These are phyloP conservation scores for Mrakia gelida DNA, from an alignment of 768 basidiomycete genomes.

Conservation along the genomic window DNA sequence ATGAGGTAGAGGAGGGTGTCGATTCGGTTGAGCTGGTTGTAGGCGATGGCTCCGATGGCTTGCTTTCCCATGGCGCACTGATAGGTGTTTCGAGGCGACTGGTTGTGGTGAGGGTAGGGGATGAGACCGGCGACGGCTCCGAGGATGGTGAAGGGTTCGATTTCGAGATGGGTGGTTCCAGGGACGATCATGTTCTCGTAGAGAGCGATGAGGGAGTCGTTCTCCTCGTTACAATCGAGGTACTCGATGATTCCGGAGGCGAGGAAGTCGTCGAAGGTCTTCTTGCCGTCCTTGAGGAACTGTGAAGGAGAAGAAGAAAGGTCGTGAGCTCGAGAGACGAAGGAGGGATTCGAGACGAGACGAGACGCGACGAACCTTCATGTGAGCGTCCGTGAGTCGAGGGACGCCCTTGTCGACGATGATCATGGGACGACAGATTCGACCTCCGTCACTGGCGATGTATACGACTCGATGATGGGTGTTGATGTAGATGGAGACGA, in stretches of 20 bases:
- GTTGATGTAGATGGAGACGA: constrained; percentile 93
- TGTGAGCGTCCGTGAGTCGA: constrained; percentile 73
- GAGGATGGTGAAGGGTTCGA: constrained; percentile 95
- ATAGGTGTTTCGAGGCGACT: constrained; percentile 98
- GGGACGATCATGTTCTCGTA: constrained; percentile 82
- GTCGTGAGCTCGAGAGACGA: neutral
- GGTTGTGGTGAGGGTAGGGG: constrained; percentile 98
- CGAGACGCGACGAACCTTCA: constrained; percentile 55
- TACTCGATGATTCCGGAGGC: constrained; percentile 91
- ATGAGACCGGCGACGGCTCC: constrained; percentile 98
- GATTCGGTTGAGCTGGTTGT: constrained; percentile 95
- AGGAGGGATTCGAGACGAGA: neutral
- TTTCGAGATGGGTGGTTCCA: constrained; percentile 89
- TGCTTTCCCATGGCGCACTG: constrained; percentile 99
- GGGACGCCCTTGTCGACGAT: constrained; percentile 81
- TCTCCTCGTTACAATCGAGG: constrained; percentile 98
- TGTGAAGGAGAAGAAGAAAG: constrained; percentile 41
- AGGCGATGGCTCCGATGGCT: constrained; percentile 96
- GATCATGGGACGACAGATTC: constrained; percentile 95
- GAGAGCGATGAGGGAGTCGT: constrained; percentile 91
- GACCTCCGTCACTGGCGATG: constrained; percentile 93
- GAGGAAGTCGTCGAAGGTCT: constrained; percentile 91
- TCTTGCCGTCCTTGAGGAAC: constrained; percentile 71
- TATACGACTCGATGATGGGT: constrained; percentile 91
- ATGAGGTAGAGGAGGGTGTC: constrained; percentile 97